phyloP scores from a whole-genome alignment of 768 basidiomycete genomes.

The Neoboletus magnificus region DNA sequence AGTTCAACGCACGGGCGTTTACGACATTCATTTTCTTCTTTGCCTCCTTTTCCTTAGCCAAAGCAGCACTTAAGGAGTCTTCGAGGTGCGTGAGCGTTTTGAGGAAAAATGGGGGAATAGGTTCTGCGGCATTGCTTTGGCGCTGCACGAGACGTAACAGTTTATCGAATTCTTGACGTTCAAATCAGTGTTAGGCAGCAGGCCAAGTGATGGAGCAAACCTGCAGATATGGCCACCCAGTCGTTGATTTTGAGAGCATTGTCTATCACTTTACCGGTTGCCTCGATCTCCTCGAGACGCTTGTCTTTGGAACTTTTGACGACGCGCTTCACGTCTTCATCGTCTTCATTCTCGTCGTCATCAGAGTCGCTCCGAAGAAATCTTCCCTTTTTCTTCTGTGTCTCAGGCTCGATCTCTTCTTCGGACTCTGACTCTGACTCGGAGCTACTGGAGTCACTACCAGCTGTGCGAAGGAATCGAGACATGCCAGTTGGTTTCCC shows the following conservation, averaged over 20 bases:
- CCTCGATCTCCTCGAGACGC: slow-evolving; percentile 92
- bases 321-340: slow-evolving; percentile 68
- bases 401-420: slow-evolving; percentile 52
- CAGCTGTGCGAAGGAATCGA: slow-evolving; percentile 69
- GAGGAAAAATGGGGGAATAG: slow-evolving; percentile 83
- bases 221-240: slow-evolving; percentile 89
- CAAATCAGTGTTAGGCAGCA: slow-evolving; percentile 6
- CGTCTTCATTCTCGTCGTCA: slow-evolving; percentile 56
- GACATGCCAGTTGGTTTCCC: slow-evolving; percentile 51
- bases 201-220: slow-evolving; percentile 40
- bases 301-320: slow-evolving; percentile 87
- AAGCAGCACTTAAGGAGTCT: slow-evolving; percentile 62
- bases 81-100: slow-evolving; percentile 76
- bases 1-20: slow-evolving; percentile 90
- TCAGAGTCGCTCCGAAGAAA: slow-evolving; percentile 46
- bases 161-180: slow-evolving; percentile 88
- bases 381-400: slow-evolving; percentile 38
- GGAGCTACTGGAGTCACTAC: slow-evolving; percentile 52
- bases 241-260: slow-evolving; percentile 96
- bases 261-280: slow-evolving; percentile 84
- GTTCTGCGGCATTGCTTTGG: slow-evolving; percentile 81
- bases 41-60: slow-evolving; percentile 83
- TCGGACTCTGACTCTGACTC: slow-evolving; percentile 53
- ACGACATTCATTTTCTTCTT: slow-evolving; percentile 96
- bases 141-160: slow-evolving; percentile 85